Percentiles rank a stretch among this genome's conserved stretches.
Evolutionary conservation across 306 rosid species (phyloP).

Genomic region (Chamaecrista fasciculata): DNA sequence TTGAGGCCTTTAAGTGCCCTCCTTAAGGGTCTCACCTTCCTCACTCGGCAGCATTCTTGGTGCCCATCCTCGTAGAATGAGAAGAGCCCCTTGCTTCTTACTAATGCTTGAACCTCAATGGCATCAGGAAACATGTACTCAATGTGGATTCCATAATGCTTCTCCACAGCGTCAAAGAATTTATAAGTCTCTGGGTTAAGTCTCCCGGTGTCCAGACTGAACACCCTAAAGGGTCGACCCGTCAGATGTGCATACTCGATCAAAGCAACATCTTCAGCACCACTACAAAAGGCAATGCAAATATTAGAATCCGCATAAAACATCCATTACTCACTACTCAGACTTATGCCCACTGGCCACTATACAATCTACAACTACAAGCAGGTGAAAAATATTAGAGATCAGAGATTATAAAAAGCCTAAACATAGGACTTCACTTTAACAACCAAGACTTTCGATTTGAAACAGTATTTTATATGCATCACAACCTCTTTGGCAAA

Average conservation of each 20-base stretch:
- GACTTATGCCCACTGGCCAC: background rate
- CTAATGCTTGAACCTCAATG: conserved; percentile 89
- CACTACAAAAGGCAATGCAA: conserved; percentile 45
- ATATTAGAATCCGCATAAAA: conserved; percentile 17
- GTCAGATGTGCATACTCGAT: conserved; percentile 86
- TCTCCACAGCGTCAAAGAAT: conserved; percentile 75
- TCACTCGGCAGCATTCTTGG: conserved; percentile 93
- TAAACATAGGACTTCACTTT: too few species aligned
- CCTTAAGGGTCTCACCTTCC: conserved; percentile 89
- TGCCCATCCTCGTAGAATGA: conserved; percentile 98
- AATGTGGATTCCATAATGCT: conserved; percentile 77
- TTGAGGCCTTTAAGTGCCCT: conserved; percentile 84
- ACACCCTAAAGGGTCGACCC: conserved; percentile 81
- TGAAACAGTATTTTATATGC: too few species aligned
- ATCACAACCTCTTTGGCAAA: too few species aligned
- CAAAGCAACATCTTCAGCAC: conserved; percentile 92
- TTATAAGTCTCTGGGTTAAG: conserved; percentile 86
- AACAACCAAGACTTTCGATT: too few species aligned
- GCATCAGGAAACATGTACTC: conserved; percentile 95
- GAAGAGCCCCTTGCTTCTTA: conserved; percentile 83
- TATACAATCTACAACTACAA: background rate
- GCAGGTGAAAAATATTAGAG: background rate
- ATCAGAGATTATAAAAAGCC: too few species aligned
- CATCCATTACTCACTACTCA: background rate
- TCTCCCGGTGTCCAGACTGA: conserved; percentile 93